Evolutionary conservation across 768 basidiomycete genomes (phyloP), one percentile per base, ranked within the genome.

Genomic region (Cubamyces sp.): DNA sequence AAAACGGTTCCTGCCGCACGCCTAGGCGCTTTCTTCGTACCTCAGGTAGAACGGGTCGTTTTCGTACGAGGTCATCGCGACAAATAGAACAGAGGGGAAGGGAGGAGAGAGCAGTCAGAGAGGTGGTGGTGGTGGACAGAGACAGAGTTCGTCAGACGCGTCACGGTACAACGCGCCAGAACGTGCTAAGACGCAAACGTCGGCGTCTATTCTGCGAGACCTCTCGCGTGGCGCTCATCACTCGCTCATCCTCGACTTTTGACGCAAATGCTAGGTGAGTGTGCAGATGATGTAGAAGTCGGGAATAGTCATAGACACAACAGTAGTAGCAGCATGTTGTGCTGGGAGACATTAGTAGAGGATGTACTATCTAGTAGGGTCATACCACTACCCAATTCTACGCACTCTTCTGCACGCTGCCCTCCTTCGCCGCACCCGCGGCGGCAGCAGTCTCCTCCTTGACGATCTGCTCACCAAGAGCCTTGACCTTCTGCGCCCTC

Each of bases 31-130:
- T 21, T 59, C 61, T 39, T 70, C 81, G 19, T 74, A 88, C 90
- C 90, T 84, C 64, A 92, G 80, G 74, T 92, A 92, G 75, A 92
- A 92, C 2, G 90, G 90, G 69, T 92, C 90, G 66, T 82, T 87
- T 64, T 90, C 88, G 70, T 76, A 74, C 28, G 75, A 68, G 55
- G 79, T 73, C 82, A 84, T 85, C 49, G 58, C 57, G 54, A 42
- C 25, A 15, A 18, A 18, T 2, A 15, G n/a, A 7, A 9, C 15
- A 45, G 30, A 14, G 26, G 8, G 15, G 4, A 15, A 16, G 52
- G 12, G 21, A n/a, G 45, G 45, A 23, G 34, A 23, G 34, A 34
- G 34, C 34, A 34, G 34, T n/a, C n/a, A 15, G 12, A 26, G 54
- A 55, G 28, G 23, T 25, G 41, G 25, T 45, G 61, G 48, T 56